phyloP scores from a whole-genome alignment of 352 stramenopile species.

The Globisporangium cystogenes region DNA sequence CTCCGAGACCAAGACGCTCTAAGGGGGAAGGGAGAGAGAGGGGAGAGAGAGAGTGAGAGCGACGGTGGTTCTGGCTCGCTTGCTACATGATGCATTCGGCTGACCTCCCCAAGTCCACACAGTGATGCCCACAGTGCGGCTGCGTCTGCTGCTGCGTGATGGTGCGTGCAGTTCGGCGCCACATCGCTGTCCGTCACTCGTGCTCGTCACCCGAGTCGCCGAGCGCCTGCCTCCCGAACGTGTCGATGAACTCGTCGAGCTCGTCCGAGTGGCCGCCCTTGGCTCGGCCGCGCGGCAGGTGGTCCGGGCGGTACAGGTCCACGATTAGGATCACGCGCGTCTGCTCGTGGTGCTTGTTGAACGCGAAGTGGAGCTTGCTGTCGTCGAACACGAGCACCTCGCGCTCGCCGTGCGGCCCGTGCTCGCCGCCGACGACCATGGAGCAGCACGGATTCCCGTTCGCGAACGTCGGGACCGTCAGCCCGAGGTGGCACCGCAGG shows the following conservation, averaged over 20 bases:
- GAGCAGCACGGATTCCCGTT: constrained; percentile 59
- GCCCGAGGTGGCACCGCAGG: constrained; percentile 71
- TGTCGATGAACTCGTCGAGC: constrained; percentile 86
- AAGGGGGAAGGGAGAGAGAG: neutral
- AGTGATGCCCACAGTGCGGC: neutral
- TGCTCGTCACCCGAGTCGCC: constrained; percentile 7
- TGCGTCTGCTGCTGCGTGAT: neutral
- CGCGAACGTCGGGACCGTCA: constrained; percentile 53
- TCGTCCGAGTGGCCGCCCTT: constrained; percentile 84
- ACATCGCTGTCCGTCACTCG: neutral
- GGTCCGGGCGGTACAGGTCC: constrained; percentile 79
- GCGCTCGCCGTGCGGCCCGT: constrained; percentile 55
- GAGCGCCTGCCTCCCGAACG: constrained; percentile 58
- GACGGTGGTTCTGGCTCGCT: neutral
- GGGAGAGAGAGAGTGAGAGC: neutral
- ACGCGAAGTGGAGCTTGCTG: constrained; percentile 88
- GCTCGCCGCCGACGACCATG: constrained; percentile 76
- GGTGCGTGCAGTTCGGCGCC: neutral
- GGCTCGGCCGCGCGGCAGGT: constrained; percentile 73
- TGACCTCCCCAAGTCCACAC: neutral
- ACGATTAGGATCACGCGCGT: constrained; percentile 83
- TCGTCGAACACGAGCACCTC: constrained; percentile 90
- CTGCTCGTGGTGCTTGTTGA: constrained; percentile 63
- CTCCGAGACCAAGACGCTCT: constrained; percentile 11
- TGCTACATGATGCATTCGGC: neutral